Evolutionary conservation across 2,329 filamentous ascomycete species (phyloP), one percentile per base, ranked within the genome.

Genomic region (Sarocladium strictum): DNA sequence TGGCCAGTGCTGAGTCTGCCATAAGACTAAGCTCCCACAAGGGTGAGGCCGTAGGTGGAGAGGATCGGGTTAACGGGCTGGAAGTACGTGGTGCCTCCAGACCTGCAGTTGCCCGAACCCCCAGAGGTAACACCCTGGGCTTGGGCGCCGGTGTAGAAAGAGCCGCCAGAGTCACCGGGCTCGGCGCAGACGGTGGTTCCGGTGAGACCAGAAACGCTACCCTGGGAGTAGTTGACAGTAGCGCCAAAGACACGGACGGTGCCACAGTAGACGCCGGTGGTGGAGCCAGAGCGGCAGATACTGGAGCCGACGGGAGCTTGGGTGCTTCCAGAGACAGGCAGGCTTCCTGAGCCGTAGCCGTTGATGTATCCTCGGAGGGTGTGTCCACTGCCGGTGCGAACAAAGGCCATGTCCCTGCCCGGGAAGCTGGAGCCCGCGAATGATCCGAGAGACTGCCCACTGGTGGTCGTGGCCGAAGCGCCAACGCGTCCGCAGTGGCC

Each of bases 71-170:
- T 71, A 45, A 72, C 67, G 55, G 70, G 70, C 64, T 72, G 70
- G 68, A 72, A 72, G 63, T 68, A 72, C 57, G 69, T 72, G 0
- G 54, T 63, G 33, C 70, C 69, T 55, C 70, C 70, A 29, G 33
- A 40, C n/a, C 35, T 50, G 66, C 70, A 72, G 68, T 71, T 56
- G 45, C 70, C 70, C 52, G 63, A 68, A 59, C 70, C 70, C 62
- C 70, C 70, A 1, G 70, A 72, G 59, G 69, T 71, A 58, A 72
- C 69, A 62, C 70, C 70, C 65, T 72, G 70, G 56, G 70, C 70
- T 65, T 72, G 69, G 54, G 68, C 47, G 51, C 70, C 70, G 55
- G 68, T 62, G 67, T 70, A 72, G 55, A 62, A 72, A 32, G 70
- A 67, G 56, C 70, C 70, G 54, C 70, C 70, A 51, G 70, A 72